Base-by-base conservation (phyloP, 495 filamentous ascomycete genomes). In the Lepraria neglecta region DNA sequence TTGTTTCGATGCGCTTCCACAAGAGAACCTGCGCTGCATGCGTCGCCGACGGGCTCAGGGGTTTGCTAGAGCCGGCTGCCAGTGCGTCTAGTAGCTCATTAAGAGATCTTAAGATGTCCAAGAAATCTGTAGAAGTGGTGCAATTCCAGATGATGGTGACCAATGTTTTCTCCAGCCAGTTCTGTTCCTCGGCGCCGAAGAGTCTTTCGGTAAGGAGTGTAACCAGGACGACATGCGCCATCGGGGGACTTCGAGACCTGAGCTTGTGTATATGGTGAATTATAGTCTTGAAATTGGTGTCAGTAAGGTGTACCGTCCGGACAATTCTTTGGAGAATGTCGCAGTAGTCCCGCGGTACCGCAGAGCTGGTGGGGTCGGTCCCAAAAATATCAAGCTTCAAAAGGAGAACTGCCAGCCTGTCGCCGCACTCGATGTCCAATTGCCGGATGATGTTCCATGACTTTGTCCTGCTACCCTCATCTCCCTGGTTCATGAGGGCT, bases 11-110 rank as follows among this genome's bases (percentile, higher is more conserved):
- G 47, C 77, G 76, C 70, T 90, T 95, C 88, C 90, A 94, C 30
- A 95, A 74, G 12, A 94, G 73, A 64, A 84, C 85, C 64, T 92
- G 83, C 15, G 82, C 82, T 53, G 87, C 88, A 64, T 89, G 79
- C 14, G 87, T 84, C 30, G 86, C 82, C 47, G 80, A 77, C 12
- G 79, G 69, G 45, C 79, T 73, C 12, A 90, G 63, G 17, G 68
- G 57, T 11, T 67, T 66, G 33, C 65, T 59, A 24, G 77, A 67
- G 15, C 68, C 70, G 19, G 62, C 62, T 11, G 66, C 67, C n/a
- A 82, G 59, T 10, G 56, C 63, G 21, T 76, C 70, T 21, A 82
- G 66, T 11, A 83, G 56, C 28, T 69, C 68, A 15, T 71, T 65
- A 15, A 83, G 64, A 31, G 64, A 52, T 11, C 68, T 62, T 0